A percentile compares a stretch with the other conserved stretches of the same genome.
Conservation (phyloP, 1,284 basidiomycete genomes). For the Mycena sp. region DNA sequence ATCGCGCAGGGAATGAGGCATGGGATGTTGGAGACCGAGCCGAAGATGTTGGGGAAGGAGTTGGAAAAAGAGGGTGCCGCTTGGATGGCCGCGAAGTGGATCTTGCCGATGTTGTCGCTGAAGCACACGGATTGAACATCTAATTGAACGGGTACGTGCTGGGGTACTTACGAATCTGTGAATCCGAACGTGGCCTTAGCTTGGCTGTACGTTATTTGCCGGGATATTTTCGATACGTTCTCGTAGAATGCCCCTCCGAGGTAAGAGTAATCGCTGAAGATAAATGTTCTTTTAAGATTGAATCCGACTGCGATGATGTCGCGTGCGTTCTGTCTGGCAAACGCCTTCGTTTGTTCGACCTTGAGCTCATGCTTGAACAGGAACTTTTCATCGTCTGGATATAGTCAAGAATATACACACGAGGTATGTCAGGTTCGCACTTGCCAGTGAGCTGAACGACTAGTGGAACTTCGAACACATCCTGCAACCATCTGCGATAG, state of each 20-base stretch:
- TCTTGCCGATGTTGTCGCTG: slow-evolving; percentile 98
- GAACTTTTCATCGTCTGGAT: slow-evolving; percentile 97
- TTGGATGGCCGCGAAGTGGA: slow-evolving; percentile 98
- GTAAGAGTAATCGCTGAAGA: slow-evolving; percentile 93
- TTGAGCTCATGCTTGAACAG: slow-evolving; percentile 96
- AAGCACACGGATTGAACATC: not conserved
- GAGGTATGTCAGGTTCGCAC: slow-evolving; percentile 19
- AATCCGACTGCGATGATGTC: slow-evolving; percentile 99
- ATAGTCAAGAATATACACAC: not conserved
- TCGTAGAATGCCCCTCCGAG: slow-evolving; percentile 94
- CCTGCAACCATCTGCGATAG: slow-evolving; percentile 87
- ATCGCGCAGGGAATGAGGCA: slow-evolving; percentile 98
- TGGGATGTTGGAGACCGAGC: slow-evolving; percentile 84
- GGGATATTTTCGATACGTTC: slow-evolving; percentile 93
- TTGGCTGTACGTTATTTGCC: slow-evolving; percentile 94
- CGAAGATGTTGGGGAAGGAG: slow-evolving; percentile 99
- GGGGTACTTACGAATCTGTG: slow-evolving; percentile 81
- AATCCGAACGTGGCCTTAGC: slow-evolving; percentile 97
- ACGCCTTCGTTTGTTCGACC: slow-evolving; percentile 88
- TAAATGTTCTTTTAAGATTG: slow-evolving; percentile 94
- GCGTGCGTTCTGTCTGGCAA: slow-evolving; percentile 87
- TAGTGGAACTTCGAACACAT: slow-evolving; percentile 94
- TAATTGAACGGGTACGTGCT: not conserved
- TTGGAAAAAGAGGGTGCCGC: slow-evolving; percentile 97
- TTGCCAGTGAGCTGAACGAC: slow-evolving; percentile 94